Base-by-base conservation (phyloP, 2,329 filamentous ascomycete genomes). In the Aspergillus floridensis region DNA sequence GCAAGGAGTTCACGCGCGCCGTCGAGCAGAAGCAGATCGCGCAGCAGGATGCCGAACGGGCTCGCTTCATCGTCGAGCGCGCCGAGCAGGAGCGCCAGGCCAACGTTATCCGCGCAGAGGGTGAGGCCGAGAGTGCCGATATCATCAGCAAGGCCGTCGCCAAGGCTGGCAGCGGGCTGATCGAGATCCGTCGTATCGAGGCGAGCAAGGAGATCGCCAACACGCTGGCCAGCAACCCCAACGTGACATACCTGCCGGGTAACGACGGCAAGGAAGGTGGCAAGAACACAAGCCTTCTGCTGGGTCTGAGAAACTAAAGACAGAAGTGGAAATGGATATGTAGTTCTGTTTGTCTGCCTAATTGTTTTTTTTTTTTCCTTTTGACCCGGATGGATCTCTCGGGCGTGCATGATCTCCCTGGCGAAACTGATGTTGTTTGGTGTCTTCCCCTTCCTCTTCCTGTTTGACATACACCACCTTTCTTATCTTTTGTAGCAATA, bases 1-100 rank as follows among this genome's bases (percentile, higher is more conserved):
- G 95, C 69, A 93, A 93, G 79, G 95, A 99, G 80, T 99, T 99
- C 84, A 99, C 95, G 62, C 91, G 91, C 79, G 95, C 95, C 66
- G 95, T 99, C 72, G 95, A 99, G 82, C 95, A 99, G 86, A 99
- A 99, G 88, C 95, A 99, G 84, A 99, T 99, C 77, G 95, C 95
- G 58, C 95, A 99, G 82, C 95, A 99, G 80, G 95, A 99, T 75
- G 95, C 95, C 65, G 95, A 99, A 84, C 87, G 95, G 66, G 95
- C 95, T 52, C 87, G 95, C 67, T 99, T 99, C 83, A 96, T 99
- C 69, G 95, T 99, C 76, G 95, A 99, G 85, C 92, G 92, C 77
- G 95, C 95, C 62, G 95, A 99, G 85, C 95, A 99, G 83, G 95
- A 99, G 82, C 86, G 95, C 71, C 95, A 99, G 81, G 95, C 95